Percentiles rank a stretch among this genome's conserved stretches.
phyloP scores from a whole-genome alignment of 768 basidiomycete species.

The Amanita polypyramis region DNA sequence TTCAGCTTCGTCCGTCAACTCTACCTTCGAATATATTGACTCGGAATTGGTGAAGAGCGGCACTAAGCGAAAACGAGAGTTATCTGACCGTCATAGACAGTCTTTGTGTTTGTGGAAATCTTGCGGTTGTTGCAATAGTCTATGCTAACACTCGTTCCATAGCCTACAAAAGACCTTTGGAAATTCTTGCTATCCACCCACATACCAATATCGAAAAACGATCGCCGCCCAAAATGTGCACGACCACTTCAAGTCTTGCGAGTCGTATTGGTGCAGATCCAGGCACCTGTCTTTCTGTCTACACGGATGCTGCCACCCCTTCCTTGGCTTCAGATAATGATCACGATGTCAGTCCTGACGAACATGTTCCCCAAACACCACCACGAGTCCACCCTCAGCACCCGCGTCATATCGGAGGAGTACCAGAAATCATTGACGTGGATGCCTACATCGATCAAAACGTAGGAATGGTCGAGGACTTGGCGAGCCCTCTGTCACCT shows the following conservation, averaged over 20 bases:
- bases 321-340: slow-evolving; percentile 70
- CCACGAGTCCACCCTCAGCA: slow-evolving; percentile 11
- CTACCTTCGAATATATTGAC: background rate
- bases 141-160: background rate
- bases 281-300: slow-evolving; percentile 14
- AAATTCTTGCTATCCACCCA: background rate
- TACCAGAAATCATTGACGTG: slow-evolving; percentile 24
- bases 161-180: background rate
- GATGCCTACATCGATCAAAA: slow-evolving; percentile 19
- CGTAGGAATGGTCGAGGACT: background rate
- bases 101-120: slow-evolving; percentile 11
- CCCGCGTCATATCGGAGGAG: slow-evolving; percentile 8
- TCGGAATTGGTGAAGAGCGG: slow-evolving; percentile 9
- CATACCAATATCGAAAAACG: background rate
- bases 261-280: slow-evolving; percentile 7
- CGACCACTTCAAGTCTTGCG: background rate
- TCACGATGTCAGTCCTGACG: slow-evolving; percentile 35
- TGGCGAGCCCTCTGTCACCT: background rate
- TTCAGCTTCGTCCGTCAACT: background rate
- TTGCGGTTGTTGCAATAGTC: background rate
- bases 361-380: slow-evolving; percentile 44
- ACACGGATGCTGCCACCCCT: slow-evolving; percentile 42
- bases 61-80: slow-evolving; percentile 21
- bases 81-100: slow-evolving; percentile 5
- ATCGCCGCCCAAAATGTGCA: background rate